phyloP scores from a whole-genome alignment of 2,329 filamentous ascomycete species.

The Annulohypoxylon truncatum region DNA sequence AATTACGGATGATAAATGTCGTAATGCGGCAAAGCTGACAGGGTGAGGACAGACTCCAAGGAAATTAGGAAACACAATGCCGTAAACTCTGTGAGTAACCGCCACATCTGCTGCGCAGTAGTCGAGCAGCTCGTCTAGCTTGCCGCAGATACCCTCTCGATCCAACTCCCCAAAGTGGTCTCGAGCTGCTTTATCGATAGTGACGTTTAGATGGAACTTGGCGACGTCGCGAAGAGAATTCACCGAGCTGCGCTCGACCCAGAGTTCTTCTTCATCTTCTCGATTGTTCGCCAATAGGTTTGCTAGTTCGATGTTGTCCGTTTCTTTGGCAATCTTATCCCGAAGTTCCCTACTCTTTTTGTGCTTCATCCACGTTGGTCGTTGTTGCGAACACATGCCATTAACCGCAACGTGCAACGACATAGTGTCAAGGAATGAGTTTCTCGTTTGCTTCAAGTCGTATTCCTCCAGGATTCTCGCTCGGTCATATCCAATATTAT shows the following conservation, averaged over 20 bases:
- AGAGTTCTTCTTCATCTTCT: slow-evolving; percentile 93
- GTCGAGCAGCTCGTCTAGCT: slow-evolving; percentile 84
- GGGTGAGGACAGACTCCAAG: slow-evolving; percentile 92
- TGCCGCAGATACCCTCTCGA: slow-evolving; percentile 73
- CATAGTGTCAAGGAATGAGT: slow-evolving; percentile 96
- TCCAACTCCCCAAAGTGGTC: slow-evolving; percentile 89
- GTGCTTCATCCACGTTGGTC: slow-evolving; percentile 97
- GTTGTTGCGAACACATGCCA: slow-evolving; percentile 97
- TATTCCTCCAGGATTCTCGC: slow-evolving; percentile 93
- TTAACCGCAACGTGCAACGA: slow-evolving; percentile 97
- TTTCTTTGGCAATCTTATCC: slow-evolving; percentile 80
- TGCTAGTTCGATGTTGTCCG: slow-evolving; percentile 76
- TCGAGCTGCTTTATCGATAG: slow-evolving; percentile 88
- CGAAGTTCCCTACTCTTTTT: slow-evolving; percentile 88
- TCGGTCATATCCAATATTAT: slow-evolving; percentile 95
- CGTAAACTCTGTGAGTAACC: slow-evolving; percentile 93
- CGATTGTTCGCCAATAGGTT: slow-evolving; percentile 75
- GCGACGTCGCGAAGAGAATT: slow-evolving; percentile 96
- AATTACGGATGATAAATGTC: slow-evolving; percentile 94
- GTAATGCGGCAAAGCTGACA: slow-evolving; percentile 93
- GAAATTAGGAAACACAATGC: slow-evolving; percentile 91
- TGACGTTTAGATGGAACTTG: slow-evolving; percentile 92
- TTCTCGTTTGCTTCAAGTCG: slow-evolving; percentile 81
- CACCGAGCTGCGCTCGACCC: slow-evolving; percentile 93
- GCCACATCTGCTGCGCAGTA: slow-evolving; percentile 96